These are phyloP conservation scores for Alternaria viburni DNA, from an alignment of 2,329 filamentous ascomycete species.

Conservation along the genomic window DNA sequence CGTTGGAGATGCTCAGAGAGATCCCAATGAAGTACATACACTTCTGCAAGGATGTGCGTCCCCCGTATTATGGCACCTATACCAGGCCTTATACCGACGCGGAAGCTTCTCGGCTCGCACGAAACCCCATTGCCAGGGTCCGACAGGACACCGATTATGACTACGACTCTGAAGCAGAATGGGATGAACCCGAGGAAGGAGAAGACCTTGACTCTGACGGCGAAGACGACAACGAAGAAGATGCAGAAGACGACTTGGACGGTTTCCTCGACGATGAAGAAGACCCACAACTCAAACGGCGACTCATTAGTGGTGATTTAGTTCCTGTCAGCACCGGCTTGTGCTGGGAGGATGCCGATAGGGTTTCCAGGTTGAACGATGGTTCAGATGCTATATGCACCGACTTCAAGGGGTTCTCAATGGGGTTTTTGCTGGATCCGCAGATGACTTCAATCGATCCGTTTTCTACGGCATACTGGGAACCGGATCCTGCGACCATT, in stretches of 20 bases:
- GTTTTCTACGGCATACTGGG: constrained; percentile 84
- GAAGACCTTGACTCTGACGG: constrained; percentile 70
- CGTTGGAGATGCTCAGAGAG: constrained; percentile 55
- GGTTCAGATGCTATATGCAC: constrained; percentile 54
- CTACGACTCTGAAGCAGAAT: constrained; percentile 85
- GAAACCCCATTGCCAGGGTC: constrained; percentile 60
- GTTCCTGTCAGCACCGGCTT: constrained; percentile 80
- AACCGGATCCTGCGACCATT: constrained; percentile 33
- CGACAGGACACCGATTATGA: constrained; percentile 75
- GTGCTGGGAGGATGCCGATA: constrained; percentile 73
- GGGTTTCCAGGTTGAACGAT: constrained; percentile 53
- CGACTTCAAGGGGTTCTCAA: constrained; percentile 66
- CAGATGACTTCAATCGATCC: constrained; percentile 75
- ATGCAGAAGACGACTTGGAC: constrained; percentile 85
- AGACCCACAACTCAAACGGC: constrained; percentile 61
- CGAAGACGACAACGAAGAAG: constrained; percentile 71
- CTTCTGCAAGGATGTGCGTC: constrained; percentile 67
- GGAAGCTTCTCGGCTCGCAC: constrained; percentile 56
- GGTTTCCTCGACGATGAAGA: constrained; percentile 90
- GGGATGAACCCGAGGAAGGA: constrained; percentile 76
- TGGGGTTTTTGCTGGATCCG: constrained; percentile 71
- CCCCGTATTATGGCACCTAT: constrained; percentile 74
- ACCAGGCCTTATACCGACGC: constrained; percentile 63
- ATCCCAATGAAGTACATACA: constrained; percentile 70
- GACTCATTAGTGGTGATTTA: constrained; percentile 69